Conservation (phyloP, 495 filamentous ascomycete species). For the Neurospora sp. region DNA sequence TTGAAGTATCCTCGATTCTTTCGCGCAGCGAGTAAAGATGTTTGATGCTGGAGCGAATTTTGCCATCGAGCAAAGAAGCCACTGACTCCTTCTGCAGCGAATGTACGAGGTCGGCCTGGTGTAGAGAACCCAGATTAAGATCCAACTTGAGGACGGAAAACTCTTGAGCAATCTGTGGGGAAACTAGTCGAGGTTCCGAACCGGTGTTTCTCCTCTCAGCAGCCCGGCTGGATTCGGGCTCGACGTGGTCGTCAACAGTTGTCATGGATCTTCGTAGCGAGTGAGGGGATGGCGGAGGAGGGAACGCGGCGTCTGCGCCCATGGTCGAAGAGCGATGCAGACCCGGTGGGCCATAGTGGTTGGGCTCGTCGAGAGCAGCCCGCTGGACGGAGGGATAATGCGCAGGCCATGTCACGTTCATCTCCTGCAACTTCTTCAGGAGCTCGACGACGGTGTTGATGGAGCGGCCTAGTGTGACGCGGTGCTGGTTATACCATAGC, state of each 20-base stretch:
- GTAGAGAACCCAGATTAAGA: constrained; percentile 74
- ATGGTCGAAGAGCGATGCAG: constrained; percentile 46
- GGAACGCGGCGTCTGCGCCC: constrained; percentile 15
- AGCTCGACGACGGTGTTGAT: constrained; percentile 79
- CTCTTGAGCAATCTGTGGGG: constrained; percentile 87
- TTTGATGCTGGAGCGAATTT: constrained; percentile 84
- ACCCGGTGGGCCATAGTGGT: constrained; percentile 24
- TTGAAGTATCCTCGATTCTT: constrained; percentile 92
- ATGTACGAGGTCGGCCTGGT: constrained; percentile 86
- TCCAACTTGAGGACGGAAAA: constrained; percentile 94
- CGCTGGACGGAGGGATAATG: constrained; percentile 84
- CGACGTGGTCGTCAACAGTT: constrained; percentile 44
- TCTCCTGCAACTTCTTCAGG: constrained; percentile 65
- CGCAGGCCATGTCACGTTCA: constrained; percentile 86
- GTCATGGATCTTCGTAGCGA: constrained; percentile 60
- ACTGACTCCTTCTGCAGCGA: constrained; percentile 90
- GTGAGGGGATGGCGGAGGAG: constrained; percentile 32
- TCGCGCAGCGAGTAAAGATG: constrained; percentile 80
- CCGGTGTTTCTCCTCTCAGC: constrained; percentile 43
- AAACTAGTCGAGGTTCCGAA: constrained; percentile 65
- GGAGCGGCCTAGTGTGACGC: constrained; percentile 69
- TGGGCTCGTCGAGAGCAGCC: constrained; percentile 35
- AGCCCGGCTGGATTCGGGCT: constrained; percentile 62
- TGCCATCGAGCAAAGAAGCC: constrained; percentile 81
- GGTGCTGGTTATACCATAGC: constrained; percentile 75